Evolutionary conservation across 306 rosid genomes (phyloP).

Genomic region (Potentilla sterilis): DNA sequence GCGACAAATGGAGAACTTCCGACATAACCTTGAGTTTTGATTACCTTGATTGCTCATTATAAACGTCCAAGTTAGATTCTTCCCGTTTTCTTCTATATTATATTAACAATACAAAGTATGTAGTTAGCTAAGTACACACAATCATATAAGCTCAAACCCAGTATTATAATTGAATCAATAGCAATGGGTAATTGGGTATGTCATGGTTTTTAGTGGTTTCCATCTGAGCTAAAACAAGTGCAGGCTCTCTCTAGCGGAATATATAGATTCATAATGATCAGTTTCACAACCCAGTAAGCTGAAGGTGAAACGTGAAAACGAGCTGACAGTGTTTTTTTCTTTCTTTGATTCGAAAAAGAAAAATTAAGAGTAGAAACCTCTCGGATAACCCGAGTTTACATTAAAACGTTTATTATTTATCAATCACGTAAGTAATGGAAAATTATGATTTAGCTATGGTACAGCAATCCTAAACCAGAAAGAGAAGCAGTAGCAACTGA

Average conservation of each 20-base stretch:
- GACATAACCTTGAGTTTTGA: too few species aligned
- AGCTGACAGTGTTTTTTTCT: too few species aligned
- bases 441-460: background rate
- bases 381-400: too few species aligned
- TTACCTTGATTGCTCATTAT: background rate
- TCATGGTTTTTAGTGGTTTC: constrained; percentile 5
- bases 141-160: background rate
- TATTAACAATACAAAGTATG: background rate
- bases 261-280: background rate
- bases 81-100: background rate
- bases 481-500: background rate
- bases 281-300: background rate
- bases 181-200: background rate
- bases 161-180: background rate
- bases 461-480: background rate
- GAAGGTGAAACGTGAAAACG: background rate
- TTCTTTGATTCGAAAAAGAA: too few species aligned
- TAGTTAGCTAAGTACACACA: background rate
- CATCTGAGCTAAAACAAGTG: background rate
- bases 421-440: background rate
- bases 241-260: background rate
- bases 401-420: background rate
- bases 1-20: background rate
- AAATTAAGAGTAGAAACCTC: too few species aligned
- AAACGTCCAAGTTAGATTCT: background rate